Base-by-base conservation (phyloP, 73 alveolate species). In the Stentor coeruleus region DNA sequence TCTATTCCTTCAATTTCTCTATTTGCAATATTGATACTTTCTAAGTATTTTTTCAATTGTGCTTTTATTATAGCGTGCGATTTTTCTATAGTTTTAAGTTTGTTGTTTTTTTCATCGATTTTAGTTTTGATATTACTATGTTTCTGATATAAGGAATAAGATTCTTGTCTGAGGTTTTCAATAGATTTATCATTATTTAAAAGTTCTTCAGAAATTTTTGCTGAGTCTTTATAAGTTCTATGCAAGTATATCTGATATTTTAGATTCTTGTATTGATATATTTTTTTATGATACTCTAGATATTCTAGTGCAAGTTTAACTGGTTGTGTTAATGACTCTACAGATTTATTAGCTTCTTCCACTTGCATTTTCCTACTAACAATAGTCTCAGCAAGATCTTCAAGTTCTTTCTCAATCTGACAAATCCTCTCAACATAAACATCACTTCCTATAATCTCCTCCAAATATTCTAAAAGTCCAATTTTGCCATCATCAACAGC, bases 401-500 rank as follows among this genome's bases (percentile, higher is more conserved):
- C 80, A 58, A 92, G 73, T 66, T 87, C 74, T 55, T 42, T 86
- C 58, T 90, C 96, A 6, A 79, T 82, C 77, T 86, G 82, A 74
- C 87, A 86, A 6, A 90, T 91, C 39, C 37, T 82, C 74, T 83
- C 85, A 36, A 83, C 77, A 77, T 80, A 88, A 72, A 83, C 82
- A 58, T 81, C 83, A 39, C 85, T 72, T 77, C 88, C 87, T 66
- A 82, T 86, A 28, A 76, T 80, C 31, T 86, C 95, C 80, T 93
- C 98, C 58, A 95, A 40, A 66, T 87, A 80, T 39, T 83, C 88
- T n/a, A 88, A 91, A 20, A 91, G 88, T 81, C 92, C 90, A 66
- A 81, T 88, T 11, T 90, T 90, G 39, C 93, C 82, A 3, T 77
- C 87, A 0, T 93, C 95, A 85, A 85, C 84, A 3, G 93, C 98